Conservation (phyloP, 805 yeast species). For the Suhomyces sp. region DNA sequence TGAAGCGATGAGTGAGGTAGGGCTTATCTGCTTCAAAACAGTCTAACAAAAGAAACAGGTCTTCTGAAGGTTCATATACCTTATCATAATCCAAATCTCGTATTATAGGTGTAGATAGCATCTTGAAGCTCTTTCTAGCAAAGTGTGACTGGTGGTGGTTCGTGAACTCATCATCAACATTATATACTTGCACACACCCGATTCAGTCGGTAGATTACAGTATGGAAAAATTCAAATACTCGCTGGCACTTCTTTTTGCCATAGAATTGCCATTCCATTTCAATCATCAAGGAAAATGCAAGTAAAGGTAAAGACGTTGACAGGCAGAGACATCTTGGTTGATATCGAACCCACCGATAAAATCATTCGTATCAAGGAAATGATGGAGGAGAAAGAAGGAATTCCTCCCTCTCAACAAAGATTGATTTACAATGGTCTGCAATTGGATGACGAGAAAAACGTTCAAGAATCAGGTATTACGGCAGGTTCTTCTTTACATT, state of each 20-base stretch:
- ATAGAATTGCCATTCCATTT: too few relatives aligned
- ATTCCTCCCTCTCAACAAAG: slow-evolving; percentile 96
- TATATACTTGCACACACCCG: too few relatives aligned
- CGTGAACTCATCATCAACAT: too few relatives aligned
- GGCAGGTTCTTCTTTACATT: slow-evolving; percentile 85
- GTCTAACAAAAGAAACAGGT: slow-evolving; percentile 81
- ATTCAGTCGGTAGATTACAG: too few relatives aligned
- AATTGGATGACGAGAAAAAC: slow-evolving; percentile 81
- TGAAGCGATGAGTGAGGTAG: slow-evolving; percentile 25
- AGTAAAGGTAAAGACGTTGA: slow-evolving; percentile 72
- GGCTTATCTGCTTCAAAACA: slow-evolving; percentile 62
- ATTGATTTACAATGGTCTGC: slow-evolving; percentile 85
- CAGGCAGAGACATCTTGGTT: slow-evolving; percentile 80
- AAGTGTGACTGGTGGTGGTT: too few relatives aligned
- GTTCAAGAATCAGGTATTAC: slow-evolving; percentile 70
- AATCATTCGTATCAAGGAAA: slow-evolving; percentile 77
- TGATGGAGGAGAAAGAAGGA: slow-evolving; percentile 94
- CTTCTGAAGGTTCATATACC: slow-evolving; percentile 95
- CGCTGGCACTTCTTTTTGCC: too few relatives aligned
- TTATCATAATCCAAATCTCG: slow-evolving; percentile 55
- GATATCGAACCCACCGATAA: slow-evolving; percentile 70
- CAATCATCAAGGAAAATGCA: slow-evolving; percentile 44
- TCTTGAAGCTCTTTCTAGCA: too few relatives aligned
- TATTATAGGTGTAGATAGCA: slow-evolving; percentile 81
- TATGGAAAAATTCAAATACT: too few relatives aligned